A percentile compares a stretch with the other conserved stretches of the same genome.
phyloP scores from a whole-genome alignment of 164 flowering plant genomes.

The Umbilicus rupestris region DNA sequence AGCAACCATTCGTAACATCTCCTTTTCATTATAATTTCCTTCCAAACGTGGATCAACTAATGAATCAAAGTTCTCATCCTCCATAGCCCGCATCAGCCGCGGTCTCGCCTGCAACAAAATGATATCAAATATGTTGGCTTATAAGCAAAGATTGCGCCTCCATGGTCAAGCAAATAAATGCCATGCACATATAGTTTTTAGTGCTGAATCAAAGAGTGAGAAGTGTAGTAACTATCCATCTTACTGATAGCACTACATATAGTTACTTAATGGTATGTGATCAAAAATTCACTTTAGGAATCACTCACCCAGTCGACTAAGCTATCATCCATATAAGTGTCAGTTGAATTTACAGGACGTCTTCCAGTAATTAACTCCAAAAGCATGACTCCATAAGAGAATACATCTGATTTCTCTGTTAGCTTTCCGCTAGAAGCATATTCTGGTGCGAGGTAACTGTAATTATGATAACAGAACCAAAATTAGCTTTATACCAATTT shows the following conservation, averaged over 20 bases:
- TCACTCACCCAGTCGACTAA: constrained; percentile 85
- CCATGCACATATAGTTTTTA: not conserved
- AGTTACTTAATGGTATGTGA: not conserved
- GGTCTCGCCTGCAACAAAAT: constrained; percentile 65
- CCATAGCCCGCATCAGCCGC: constrained; percentile 53
- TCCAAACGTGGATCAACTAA: constrained; percentile 55
- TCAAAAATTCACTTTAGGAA: not conserved
- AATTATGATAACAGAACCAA: not conserved
- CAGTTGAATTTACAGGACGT: constrained; percentile 53
- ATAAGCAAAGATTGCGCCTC: too few species aligned
- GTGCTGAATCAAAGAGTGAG: not conserved
- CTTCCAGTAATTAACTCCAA: constrained; percentile 85
- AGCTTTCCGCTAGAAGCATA: constrained; percentile 88
- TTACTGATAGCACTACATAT: too few species aligned
- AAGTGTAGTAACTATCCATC: too few species aligned
- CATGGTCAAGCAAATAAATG: not conserved
- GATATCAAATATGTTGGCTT: not conserved
- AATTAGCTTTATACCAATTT: too few species aligned
- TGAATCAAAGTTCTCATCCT: constrained; percentile 54
- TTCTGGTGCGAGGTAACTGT: constrained; percentile 92
- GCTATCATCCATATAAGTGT: constrained; percentile 59
- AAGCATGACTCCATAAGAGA: constrained; percentile 88
- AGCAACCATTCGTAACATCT: constrained; percentile 77
- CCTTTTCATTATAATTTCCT: constrained; percentile 35
- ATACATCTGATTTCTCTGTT: constrained; percentile 84